Evolutionary conservation across 129 eudicot species (phyloP).

Genomic region (Flaveria trinervia): DNA sequence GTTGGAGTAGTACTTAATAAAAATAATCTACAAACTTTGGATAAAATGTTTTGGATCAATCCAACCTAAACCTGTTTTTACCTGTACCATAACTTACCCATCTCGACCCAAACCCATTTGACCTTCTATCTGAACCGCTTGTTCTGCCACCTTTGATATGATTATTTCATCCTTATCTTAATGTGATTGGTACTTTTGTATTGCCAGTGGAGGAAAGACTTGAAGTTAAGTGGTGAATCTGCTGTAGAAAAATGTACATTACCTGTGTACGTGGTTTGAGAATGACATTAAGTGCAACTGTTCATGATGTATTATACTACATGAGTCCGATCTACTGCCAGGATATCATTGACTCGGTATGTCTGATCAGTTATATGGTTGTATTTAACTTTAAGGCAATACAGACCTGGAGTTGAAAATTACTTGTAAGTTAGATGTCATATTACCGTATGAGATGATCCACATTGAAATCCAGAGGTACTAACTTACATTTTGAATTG

Average conservation of each 20-base stretch:
- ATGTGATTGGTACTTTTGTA: conserved; percentile 14
- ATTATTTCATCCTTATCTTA: not conserved
- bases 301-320: conserved; percentile 93
- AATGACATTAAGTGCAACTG: conserved; percentile 91
- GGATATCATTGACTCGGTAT: conserved; percentile 90
- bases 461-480: not conserved
- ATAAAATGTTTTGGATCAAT: not conserved
- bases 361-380: not conserved
- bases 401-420: not conserved
- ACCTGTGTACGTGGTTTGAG: conserved; percentile 87
- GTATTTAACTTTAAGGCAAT: not conserved
- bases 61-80: not conserved
- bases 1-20: not conserved
- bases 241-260: conserved; percentile 86
- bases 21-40: not conserved
- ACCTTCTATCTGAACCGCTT: not conserved
- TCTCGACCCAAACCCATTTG: not conserved
- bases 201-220: conserved; percentile 90
- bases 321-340: conserved; percentile 99
- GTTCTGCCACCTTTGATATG: not conserved
- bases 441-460: not conserved
- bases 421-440: not conserved
- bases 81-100: not conserved
- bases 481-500: not conserved
- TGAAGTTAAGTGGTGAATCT: conserved; percentile 91